These are phyloP conservation scores for Plasmodium vivax DNA, from an alignment of 169 alveolate genomes.

Conservation along the genomic window DNA sequence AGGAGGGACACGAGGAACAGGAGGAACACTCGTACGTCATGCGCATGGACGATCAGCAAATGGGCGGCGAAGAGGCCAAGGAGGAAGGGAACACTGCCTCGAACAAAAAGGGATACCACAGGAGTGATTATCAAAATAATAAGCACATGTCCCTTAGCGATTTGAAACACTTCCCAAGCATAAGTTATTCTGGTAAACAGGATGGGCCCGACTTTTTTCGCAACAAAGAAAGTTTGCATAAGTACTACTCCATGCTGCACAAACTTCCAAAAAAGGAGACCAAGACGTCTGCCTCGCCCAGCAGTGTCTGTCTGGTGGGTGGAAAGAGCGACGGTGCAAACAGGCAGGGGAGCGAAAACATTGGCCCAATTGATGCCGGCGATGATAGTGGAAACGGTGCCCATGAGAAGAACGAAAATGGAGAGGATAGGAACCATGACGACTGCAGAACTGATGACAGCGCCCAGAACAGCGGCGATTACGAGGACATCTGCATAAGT, in stretches of 20 bases:
- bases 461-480: neutral
- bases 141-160: neutral
- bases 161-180: neutral
- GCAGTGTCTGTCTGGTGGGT: neutral
- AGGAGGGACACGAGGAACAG: neutral
- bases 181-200: neutral
- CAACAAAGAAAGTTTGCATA: neutral
- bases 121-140: neutral
- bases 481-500: neutral
- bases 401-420: slow-evolving; percentile 1
- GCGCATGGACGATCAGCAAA: neutral
- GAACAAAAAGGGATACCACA: neutral
- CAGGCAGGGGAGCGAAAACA: neutral
- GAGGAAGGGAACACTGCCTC: neutral
- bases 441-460: neutral
- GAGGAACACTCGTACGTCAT: neutral
- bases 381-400: neutral
- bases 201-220: neutral
- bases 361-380: neutral
- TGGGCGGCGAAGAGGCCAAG: neutral
- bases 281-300: neutral
- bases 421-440: neutral
- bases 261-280: neutral
- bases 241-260: slow-evolving; percentile 12
- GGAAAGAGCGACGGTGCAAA: neutral